A percentile compares a stretch with the other conserved stretches of the same genome.
Evolutionary conservation across 176 grass and related monocot species (phyloP).

Genomic region (Thalia dealbata): DNA sequence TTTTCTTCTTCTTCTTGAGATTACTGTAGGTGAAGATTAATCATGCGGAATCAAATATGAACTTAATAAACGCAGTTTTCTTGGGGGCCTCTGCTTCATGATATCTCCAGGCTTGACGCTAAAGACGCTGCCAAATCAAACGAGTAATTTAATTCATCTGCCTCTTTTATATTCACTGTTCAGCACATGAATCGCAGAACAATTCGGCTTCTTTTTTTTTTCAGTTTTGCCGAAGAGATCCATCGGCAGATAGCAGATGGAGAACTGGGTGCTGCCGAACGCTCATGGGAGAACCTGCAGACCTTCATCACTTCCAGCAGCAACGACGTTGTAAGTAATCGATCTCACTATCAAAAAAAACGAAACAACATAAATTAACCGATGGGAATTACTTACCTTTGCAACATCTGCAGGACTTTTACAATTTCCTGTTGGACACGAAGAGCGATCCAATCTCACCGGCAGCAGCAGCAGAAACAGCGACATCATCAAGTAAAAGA

Average conservation of each 20-base stretch:
- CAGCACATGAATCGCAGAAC: neutral
- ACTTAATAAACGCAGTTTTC: slow-evolving; percentile 36
- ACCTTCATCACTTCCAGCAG: slow-evolving; percentile 30
- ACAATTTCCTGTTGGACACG: slow-evolving; percentile 75
- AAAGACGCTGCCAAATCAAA: slow-evolving; percentile 42
- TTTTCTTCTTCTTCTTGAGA: neutral
- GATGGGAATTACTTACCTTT: no score
- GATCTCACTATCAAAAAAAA: no score
- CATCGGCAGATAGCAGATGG: slow-evolving; percentile 32
- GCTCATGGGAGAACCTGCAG: slow-evolving; percentile 33
- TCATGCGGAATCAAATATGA: neutral
- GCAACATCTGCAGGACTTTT: slow-evolving; percentile 47
- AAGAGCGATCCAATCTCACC: slow-evolving; percentile 37
- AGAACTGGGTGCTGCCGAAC: slow-evolving; percentile 18
- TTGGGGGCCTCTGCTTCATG: slow-evolving; percentile 42
- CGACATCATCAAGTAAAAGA: no score
- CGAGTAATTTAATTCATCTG: slow-evolving; percentile 19
- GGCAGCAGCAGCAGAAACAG: no score
- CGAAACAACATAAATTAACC: no score
- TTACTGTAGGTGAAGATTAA: neutral
- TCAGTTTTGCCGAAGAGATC: slow-evolving; percentile 49
- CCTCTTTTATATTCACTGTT: neutral
- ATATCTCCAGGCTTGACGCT: slow-evolving; percentile 56
- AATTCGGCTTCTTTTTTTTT: neutral
- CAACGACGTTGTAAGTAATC: slow-evolving; percentile 41